A percentile compares a stretch with the other conserved stretches of the same genome.
Conservation (phyloP, 2,329 filamentous ascomycete species). For the Orbilia brochopaga region DNA sequence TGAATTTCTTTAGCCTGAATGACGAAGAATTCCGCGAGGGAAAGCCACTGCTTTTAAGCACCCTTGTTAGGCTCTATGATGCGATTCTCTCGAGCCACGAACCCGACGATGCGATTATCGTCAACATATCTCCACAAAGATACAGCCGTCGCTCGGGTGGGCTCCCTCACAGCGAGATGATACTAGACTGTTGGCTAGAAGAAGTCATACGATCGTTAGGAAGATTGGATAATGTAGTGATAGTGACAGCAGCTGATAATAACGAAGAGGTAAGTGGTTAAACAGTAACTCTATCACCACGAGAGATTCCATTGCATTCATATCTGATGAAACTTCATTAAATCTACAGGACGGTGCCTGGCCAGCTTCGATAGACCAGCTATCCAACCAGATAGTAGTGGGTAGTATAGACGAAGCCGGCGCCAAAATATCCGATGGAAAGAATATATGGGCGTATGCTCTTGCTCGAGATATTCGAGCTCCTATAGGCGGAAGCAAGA, state of each 20-base stretch:
- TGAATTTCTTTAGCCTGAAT: background rate
- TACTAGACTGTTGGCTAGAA: constrained; percentile 8
- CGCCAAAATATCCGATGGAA: background rate
- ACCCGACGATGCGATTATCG: background rate
- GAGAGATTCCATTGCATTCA: too few species aligned
- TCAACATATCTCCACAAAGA: background rate
- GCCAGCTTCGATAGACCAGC: constrained; percentile 7
- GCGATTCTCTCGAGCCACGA: background rate
- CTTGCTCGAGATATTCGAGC: constrained; percentile 8
- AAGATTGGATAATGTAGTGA: constrained; percentile 2
- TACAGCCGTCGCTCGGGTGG: background rate
- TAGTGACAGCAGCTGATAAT: constrained; percentile 5
- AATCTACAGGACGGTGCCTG: constrained; percentile 5
- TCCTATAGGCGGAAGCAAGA: background rate
- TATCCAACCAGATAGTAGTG: constrained; percentile 11
- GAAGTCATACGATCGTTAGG: constrained; percentile 9
- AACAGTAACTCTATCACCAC: too few species aligned
- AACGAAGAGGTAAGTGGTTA: constrained; percentile 1
- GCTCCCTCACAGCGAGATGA: background rate
- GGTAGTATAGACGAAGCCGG: constrained; percentile 14
- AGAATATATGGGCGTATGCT: constrained; percentile 5
- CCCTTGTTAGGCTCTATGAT: constrained; percentile 16
- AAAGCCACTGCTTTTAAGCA: constrained; percentile 15
- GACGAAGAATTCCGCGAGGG: constrained; percentile 10
- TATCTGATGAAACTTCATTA: background rate